phyloP scores from a whole-genome alignment of 495 filamentous ascomycete species.

The Mytilinidion resinicola region DNA sequence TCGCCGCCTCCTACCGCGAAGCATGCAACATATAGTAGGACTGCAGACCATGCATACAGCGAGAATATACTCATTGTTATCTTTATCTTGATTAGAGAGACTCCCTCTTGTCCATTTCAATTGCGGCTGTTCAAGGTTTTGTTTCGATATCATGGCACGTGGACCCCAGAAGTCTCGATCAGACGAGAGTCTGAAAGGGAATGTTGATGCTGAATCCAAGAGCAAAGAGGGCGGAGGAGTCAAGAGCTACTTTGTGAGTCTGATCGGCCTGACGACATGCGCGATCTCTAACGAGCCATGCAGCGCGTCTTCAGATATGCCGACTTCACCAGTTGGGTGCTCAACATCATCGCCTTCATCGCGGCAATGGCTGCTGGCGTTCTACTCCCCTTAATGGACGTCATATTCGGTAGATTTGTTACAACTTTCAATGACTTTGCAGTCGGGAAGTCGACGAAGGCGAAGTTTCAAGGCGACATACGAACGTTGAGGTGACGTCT shows the following conservation, averaged over 20 bases:
- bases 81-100: too few relatives aligned
- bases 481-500: conserved; percentile 20
- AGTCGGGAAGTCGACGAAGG: conserved; percentile 21
- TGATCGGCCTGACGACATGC: not conserved
- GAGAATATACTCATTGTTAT: too few relatives aligned
- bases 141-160: too few relatives aligned
- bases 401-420: conserved; percentile 37
- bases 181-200: too few relatives aligned
- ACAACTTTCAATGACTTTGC: conserved; percentile 34
- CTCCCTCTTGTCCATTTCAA: too few relatives aligned
- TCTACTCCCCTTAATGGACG: conserved; percentile 30
- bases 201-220: not conserved
- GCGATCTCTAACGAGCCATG: too few relatives aligned
- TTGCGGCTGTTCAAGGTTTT: too few relatives aligned
- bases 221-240: conserved; percentile 12
- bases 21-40: too few relatives aligned
- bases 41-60: too few relatives aligned
- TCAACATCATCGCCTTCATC: conserved; percentile 21
- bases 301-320: conserved; percentile 27
- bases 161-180: too few relatives aligned
- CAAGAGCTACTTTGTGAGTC: conserved; percentile 22
- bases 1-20: too few relatives aligned
- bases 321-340: conserved; percentile 16
- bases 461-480: conserved; percentile 27
- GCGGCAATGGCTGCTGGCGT: conserved; percentile 33